phyloP scores from a whole-genome alignment of 768 basidiomycete species.

The Rhizopogon roseolus region DNA sequence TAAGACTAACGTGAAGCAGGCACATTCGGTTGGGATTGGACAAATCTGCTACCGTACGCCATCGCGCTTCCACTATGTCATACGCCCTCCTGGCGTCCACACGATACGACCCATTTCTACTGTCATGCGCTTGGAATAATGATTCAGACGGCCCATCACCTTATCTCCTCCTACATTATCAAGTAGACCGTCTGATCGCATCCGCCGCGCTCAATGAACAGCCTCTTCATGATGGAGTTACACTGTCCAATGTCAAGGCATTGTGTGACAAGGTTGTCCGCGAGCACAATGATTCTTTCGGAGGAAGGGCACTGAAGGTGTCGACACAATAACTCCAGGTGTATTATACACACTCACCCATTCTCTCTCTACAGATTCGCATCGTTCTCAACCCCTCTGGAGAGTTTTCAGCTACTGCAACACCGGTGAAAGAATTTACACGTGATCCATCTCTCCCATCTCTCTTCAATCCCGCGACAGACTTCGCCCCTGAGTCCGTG shows the following conservation, averaged over 20 bases:
- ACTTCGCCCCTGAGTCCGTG: constrained; percentile 34
- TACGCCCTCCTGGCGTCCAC: constrained; percentile 47
- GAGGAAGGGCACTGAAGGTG: constrained; percentile 20
- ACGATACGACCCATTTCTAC: constrained; percentile 52
- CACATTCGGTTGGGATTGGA: no score
- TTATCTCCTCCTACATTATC: constrained; percentile 58
- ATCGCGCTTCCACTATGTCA: constrained; percentile 4
- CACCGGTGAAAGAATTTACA: constrained; percentile 26
- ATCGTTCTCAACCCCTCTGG: constrained; percentile 41
- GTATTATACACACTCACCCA: neutral
- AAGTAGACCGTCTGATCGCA: constrained; percentile 52
- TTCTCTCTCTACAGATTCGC: constrained; percentile 40
- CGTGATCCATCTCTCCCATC: constrained; percentile 37
- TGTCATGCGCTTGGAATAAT: constrained; percentile 51
- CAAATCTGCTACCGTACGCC: no score
- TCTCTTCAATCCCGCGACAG: constrained; percentile 29
- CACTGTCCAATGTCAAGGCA: constrained; percentile 34
- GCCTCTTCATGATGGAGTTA: constrained; percentile 31
- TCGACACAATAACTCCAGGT: neutral
- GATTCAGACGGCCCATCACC: constrained; percentile 47
- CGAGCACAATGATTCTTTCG: constrained; percentile 10
- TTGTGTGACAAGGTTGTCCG: constrained; percentile 44
- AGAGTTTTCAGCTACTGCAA: constrained; percentile 29
- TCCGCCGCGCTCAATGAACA: constrained; percentile 52
- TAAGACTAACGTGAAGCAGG: neutral